These are phyloP conservation scores for Clavariopsis aquatica DNA, from an alignment of 495 filamentous ascomycete species.

Conservation along the genomic window DNA sequence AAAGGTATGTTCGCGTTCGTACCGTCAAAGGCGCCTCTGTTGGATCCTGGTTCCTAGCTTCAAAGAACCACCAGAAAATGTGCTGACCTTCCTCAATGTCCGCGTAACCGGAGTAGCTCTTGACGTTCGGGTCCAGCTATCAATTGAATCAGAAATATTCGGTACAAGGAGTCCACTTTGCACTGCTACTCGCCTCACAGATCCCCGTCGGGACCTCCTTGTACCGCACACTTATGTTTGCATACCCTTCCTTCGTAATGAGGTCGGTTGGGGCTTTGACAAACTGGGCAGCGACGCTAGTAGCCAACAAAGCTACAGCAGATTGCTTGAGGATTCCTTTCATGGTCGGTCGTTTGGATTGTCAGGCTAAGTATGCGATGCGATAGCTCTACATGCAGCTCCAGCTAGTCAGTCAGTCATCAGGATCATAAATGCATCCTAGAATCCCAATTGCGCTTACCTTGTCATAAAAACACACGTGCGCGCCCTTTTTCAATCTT, in stretches of 20 bases:
- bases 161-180: background rate
- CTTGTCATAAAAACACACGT: background rate
- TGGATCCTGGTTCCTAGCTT: constrained; percentile 49
- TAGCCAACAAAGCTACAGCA: constrained; percentile 18
- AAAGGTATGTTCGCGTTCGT: too few species aligned
- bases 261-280: constrained; percentile 59
- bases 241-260: constrained; percentile 54
- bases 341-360: background rate
- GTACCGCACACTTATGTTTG: constrained; percentile 55
- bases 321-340: background rate
- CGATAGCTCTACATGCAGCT: background rate
- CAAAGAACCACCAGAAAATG: constrained; percentile 61
- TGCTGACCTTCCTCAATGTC: constrained; percentile 63
- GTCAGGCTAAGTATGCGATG: background rate
- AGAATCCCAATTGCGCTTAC: background rate
- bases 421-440: background rate
- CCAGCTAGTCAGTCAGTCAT: background rate
- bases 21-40: constrained; percentile 47
- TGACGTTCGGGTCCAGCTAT: constrained; percentile 58
- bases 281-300: constrained; percentile 53
- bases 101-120: constrained; percentile 67
- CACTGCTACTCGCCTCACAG: constrained; percentile 51
- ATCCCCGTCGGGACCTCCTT: constrained; percentile 64
- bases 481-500: background rate
- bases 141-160: background rate